Base-by-base conservation (phyloP, 208 protist species). In the Wallacemonas rigidus region DNA sequence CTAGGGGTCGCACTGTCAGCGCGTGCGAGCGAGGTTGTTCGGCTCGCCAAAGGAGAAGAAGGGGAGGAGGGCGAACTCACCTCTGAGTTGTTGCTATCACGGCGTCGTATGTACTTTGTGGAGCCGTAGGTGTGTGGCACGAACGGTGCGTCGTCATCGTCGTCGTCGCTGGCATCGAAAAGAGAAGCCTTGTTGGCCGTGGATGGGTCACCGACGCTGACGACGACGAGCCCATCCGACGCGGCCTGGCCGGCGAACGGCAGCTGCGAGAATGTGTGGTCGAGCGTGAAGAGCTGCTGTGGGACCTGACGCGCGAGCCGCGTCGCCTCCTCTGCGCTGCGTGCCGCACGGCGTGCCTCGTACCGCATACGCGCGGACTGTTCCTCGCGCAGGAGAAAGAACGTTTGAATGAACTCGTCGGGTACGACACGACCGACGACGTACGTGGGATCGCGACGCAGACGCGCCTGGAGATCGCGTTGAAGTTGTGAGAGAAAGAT, bases 401-500 rank as follows among this genome's bases (percentile, higher is more conserved):
- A 78, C 38, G 57, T 54, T 36, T 79, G 69, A 17, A 74, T 57
- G 15, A 71, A 71, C n/a, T 79, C 50, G 55, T 79, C 74, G 15
- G 74, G 74, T 3, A 79, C 38, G 38, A 60, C 69, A 14, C 58
- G 55, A 8, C 53, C 74, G 14, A 79, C 38, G 26, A 69, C 73
- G 68, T 74, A 74, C 35, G 72, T 61, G 4, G 68, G 36, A 1
- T 44, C 55, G 26, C 74, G 62, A 14, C 40, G 9, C 54, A 79
- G 47, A 40, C 74, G 69, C n/a, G 44, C 56, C 69, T 73, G 69
- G 68, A 79, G 72, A 51, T 74, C 74, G 3, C 74, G 74, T 54
- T 79, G 74, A 56, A 71, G 71, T 55, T 79, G 74, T 41, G 62
- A 51, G 26, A 79, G 55, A 40, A 79, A 79, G 41, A 74, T 74